Evolutionary conservation across 257 asterid species (phyloP).

Genomic region (Solanum microdontum): DNA sequence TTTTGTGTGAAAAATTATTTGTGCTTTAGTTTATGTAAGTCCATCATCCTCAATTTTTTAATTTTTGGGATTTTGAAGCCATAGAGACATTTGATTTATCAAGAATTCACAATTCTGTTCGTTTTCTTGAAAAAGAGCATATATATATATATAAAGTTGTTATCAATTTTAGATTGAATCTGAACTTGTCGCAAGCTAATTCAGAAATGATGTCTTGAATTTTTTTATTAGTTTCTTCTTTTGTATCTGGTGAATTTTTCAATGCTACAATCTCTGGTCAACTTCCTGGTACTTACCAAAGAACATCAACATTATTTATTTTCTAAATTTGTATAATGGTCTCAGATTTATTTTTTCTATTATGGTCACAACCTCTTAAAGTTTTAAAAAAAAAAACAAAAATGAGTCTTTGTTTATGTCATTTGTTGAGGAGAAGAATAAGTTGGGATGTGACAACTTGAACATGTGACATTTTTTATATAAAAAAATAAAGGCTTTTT

Average conservation of each 20-base stretch:
- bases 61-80: neutral
- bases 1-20: neutral
- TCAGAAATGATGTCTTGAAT: neutral
- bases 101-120: neutral
- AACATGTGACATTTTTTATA: neutral
- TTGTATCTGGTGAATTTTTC: neutral
- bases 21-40: neutral
- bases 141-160: neutral
- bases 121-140: neutral
- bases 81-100: neutral
- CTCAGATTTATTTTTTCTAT: neutral
- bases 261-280: neutral
- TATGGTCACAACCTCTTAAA: neutral
- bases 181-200: neutral
- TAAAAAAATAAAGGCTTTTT: neutral
- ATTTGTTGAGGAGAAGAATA: neutral
- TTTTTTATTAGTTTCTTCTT: neutral
- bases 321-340: neutral
- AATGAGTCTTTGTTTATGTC: too few species aligned
- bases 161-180: neutral
- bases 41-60: neutral
- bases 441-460: too few species aligned
- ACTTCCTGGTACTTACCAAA: neutral
- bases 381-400: neutral
- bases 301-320: neutral